Base-by-base conservation (phyloP, 208 protist genomes). In the Trypanosoma rangeli region DNA sequence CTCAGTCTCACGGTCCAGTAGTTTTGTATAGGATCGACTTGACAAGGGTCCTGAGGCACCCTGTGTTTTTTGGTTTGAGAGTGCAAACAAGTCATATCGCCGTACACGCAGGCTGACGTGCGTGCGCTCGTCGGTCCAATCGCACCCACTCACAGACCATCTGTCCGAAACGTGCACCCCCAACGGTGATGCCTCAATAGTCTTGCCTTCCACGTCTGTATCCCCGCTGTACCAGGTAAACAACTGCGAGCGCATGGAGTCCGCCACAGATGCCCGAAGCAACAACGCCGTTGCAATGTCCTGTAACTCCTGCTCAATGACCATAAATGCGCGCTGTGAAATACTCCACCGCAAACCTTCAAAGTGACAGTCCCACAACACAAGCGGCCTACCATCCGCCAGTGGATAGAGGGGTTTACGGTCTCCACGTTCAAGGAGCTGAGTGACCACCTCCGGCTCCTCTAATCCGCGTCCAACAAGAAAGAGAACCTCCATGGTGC, bases 401-500 rank as follows among this genome's bases (percentile, higher is more conserved):
- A 96, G 63, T 8, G 84, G 79, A 63, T 94, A 96, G 0, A 73
- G 65, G 3, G 91, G 91, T 74, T 96, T 96, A 28, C 59, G 39
- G 62, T 94, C 91, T 0, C 85, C 88, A n/a, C 80, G 76, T 44
- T 84, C 75, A 22, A 96, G 74, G 44, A 96, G 73, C 15, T 55
- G 44, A 37, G 61, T 54, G 55, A 96, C 87, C 28, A 96, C 83
- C 0, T 57, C 70, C 28, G 87, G 82, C 22, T 42, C 56, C 83
- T 96, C 87, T 28, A 93, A 64, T 1, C 84, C 82, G 12, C 85
- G 72, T 12, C 94, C 96, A 50, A 98, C 74, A 26, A 94, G 83
- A 70, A 97, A 95, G 16, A 98, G 80, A 39, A 97, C 78, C 55
- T 94, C 88, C 82, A 98, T 96, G 66, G 97, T 99, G 84, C 95